Conservation (phyloP, 176 grass and related monocot species). For the barley (Hordeum vulgare) region DNA sequence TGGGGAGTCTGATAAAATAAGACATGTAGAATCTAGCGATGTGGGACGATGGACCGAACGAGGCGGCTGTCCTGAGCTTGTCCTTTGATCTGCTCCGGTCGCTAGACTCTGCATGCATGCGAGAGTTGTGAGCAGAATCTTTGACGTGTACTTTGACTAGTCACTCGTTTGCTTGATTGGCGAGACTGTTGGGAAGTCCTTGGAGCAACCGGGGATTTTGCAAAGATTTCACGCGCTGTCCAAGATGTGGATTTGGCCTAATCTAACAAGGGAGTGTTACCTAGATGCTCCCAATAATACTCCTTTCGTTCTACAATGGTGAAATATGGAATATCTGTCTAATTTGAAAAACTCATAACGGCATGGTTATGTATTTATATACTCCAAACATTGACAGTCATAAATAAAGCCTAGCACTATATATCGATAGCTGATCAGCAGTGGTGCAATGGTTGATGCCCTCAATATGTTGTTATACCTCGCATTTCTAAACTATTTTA, state of each 20-base stretch:
- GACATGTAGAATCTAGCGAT: conserved; percentile 18
- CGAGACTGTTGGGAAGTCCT: not conserved
- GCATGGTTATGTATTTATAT: no score
- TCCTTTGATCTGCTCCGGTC: not conserved
- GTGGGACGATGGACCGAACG: not conserved
- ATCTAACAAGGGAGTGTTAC: not conserved
- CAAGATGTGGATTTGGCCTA: not conserved
- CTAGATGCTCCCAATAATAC: not conserved
- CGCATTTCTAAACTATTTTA: no score
- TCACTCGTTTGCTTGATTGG: not conserved
- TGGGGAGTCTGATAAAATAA: conserved; percentile 8
- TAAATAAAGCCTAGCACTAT: no score
- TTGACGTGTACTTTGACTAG: not conserved
- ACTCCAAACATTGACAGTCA: no score
- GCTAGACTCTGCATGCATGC: not conserved
- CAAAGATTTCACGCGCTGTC: not conserved
- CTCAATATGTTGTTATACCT: no score
- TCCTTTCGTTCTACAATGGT: not conserved
- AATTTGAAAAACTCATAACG: no score
- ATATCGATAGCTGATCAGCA: no score
- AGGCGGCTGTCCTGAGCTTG: conserved; percentile 23
- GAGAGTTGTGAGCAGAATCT: not conserved
- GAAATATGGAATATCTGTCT: no score
- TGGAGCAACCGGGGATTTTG: not conserved
- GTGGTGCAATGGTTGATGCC: no score